A percentile compares a stretch with the other conserved stretches of the same genome.
Evolutionary conservation across 352 stramenopile species (phyloP).

Genomic region (Globisporangium viniferum): DNA sequence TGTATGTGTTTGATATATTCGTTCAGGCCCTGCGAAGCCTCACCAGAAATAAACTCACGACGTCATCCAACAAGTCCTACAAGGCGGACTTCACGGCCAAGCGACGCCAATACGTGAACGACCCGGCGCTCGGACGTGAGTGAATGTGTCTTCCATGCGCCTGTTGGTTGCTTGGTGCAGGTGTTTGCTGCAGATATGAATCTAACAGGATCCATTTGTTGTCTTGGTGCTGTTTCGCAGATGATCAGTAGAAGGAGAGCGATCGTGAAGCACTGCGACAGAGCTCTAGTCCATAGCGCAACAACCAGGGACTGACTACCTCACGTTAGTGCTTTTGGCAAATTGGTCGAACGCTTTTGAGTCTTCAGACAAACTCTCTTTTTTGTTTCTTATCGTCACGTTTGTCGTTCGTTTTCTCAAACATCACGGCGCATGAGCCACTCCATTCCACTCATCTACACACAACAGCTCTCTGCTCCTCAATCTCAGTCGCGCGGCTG

Average conservation of each 20-base stretch:
- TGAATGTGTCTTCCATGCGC: constrained; percentile 3
- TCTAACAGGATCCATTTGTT: constrained; percentile 19
- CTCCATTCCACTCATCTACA: neutral
- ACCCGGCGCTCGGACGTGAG: constrained; percentile 33
- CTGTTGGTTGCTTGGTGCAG: neutral
- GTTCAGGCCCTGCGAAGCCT: constrained; percentile 59
- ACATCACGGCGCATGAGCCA: neutral
- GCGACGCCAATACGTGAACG: constrained; percentile 48
- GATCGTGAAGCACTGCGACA: neutral
- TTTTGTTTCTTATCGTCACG: neutral
- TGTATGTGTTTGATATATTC: neutral
- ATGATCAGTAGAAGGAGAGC: neutral
- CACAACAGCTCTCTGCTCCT: neutral
- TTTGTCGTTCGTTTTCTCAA: neutral
- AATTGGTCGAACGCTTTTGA: neutral
- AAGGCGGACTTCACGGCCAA: constrained; percentile 40
- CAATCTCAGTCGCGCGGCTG: constrained; percentile 11
- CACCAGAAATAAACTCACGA: constrained; percentile 72
- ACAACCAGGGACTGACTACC: neutral
- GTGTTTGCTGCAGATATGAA: neutral
- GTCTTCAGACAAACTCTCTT: neutral
- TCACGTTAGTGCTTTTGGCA: neutral
- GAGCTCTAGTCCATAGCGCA: neutral
- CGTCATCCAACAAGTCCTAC: constrained; percentile 42
- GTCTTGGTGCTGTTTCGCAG: neutral